phyloP scores from a whole-genome alignment of 176 grass and related monocot species.

The Aegilops umbellulata region DNA sequence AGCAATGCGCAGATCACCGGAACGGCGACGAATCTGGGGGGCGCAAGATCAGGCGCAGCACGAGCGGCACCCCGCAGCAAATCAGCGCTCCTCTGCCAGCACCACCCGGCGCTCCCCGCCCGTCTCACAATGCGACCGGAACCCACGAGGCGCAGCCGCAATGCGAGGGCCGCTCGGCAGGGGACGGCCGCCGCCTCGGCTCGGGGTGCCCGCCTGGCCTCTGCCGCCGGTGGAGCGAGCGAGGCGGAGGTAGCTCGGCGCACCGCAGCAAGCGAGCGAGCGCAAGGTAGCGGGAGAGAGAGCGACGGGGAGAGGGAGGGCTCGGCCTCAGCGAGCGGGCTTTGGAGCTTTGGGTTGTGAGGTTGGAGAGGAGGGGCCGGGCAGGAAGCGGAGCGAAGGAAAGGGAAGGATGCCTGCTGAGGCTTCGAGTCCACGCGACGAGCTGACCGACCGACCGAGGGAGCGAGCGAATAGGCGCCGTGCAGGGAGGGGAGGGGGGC shows the following conservation, averaged over 20 bases:
- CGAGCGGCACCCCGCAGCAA: neutral
- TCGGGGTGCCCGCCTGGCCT: neutral
- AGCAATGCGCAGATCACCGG: conserved; percentile 28
- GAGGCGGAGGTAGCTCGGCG: neutral
- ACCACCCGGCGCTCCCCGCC: neutral
- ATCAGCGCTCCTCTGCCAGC: neutral
- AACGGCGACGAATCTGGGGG: conserved; percentile 10
- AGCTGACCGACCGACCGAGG: conserved; percentile 3
- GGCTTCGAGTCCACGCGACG: conserved; percentile 49
- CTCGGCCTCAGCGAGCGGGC: neutral
- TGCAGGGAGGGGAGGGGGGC: neutral
- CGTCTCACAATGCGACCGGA: neutral
- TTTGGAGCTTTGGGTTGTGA: neutral
- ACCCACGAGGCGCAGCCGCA: neutral
- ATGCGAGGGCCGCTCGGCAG: conserved; percentile 10
- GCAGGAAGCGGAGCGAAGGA: neutral
- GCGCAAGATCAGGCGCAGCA: neutral
- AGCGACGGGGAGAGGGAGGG: neutral
- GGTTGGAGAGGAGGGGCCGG: too few species aligned
- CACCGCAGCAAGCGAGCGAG: neutral
- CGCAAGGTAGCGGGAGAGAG: neutral
- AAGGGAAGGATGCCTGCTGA: too few species aligned
- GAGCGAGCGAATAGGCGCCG: neutral
- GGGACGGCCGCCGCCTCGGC: neutral
- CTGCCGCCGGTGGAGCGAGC: neutral